Evolutionary conservation across 768 basidiomycete genomes (phyloP).

Genomic region (Podaxis sp.): DNA sequence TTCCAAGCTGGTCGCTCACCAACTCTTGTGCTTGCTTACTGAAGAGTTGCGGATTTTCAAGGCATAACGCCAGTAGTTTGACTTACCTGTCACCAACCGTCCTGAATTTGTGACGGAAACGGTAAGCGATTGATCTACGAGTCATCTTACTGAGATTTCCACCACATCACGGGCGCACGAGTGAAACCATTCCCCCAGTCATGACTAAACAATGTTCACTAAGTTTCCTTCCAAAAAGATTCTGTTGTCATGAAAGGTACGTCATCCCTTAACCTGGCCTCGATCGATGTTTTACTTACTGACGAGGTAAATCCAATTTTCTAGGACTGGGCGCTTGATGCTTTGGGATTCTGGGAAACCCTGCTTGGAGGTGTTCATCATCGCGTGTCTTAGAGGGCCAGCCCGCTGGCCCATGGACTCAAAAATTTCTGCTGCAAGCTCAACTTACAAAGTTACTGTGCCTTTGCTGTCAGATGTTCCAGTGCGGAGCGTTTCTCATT

Average conservation of each 20-base stretch:
- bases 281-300: slow-evolving; percentile 9
- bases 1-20: too few relatives aligned
- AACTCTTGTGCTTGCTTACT: too few relatives aligned
- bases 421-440: background rate
- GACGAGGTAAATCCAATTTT: background rate
- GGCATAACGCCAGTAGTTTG: too few relatives aligned
- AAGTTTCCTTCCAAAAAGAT: background rate
- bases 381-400: background rate
- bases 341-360: background rate
- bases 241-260: background rate
- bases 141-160: too few relatives aligned
- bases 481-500: slow-evolving; percentile 3
- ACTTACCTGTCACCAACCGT: too few relatives aligned
- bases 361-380: background rate
- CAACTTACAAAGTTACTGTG: too few relatives aligned
- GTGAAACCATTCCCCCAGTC: background rate
- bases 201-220: background rate
- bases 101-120: too few relatives aligned
- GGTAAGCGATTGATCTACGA: too few relatives aligned
- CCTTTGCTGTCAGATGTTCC: background rate
- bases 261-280: slow-evolving; percentile 2
- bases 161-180: background rate
- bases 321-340: background rate
- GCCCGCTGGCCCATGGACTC: background rate
- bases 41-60: too few relatives aligned